phyloP scores from a whole-genome alignment of 495 filamentous ascomycete species.

The Penicillium bialowiezense region DNA sequence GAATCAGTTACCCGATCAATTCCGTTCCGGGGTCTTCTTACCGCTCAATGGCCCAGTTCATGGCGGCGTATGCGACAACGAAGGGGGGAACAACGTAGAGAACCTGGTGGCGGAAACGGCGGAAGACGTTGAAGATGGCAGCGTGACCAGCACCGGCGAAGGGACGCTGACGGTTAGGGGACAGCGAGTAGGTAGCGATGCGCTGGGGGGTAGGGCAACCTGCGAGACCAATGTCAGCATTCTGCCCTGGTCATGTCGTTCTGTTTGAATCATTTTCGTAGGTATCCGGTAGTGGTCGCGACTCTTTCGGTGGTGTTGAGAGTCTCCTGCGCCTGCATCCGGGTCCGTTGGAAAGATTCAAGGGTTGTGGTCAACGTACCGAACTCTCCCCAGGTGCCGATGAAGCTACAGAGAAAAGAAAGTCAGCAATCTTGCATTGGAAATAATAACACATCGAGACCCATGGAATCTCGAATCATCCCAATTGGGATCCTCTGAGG shows the following conservation, averaged over 20 bases:
- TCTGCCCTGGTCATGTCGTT: not conserved
- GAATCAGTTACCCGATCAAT: not conserved
- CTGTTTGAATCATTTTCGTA: not conserved
- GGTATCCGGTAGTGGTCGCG: not conserved
- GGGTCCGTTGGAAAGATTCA: slow-evolving; percentile 8
- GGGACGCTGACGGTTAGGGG: slow-evolving; percentile 63
- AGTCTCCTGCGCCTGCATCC: slow-evolving; percentile 11
- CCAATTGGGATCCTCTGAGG: slow-evolving; percentile 1
- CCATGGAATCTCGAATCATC: not conserved
- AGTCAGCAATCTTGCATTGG: slow-evolving; percentile 20
- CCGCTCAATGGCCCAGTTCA: slow-evolving; percentile 86
- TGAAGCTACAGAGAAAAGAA: slow-evolving; percentile 55
- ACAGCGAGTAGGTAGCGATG: slow-evolving; percentile 59
- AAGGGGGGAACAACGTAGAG: slow-evolving; percentile 82
- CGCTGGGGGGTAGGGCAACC: slow-evolving; percentile 57
- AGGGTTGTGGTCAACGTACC: slow-evolving; percentile 56
- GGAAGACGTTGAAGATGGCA: slow-evolving; percentile 64
- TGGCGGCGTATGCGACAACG: slow-evolving; percentile 66
- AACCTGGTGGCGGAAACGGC: slow-evolving; percentile 61
- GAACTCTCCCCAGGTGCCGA: slow-evolving; percentile 82
- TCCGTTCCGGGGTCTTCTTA: slow-evolving; percentile 35
- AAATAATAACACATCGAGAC: not conserved
- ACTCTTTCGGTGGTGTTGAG: not conserved
- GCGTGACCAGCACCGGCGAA: slow-evolving; percentile 59
- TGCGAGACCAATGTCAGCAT: slow-evolving; percentile 9